phyloP scores from a whole-genome alignment of 495 filamentous ascomycete genomes.

The Xylaria longipes region DNA sequence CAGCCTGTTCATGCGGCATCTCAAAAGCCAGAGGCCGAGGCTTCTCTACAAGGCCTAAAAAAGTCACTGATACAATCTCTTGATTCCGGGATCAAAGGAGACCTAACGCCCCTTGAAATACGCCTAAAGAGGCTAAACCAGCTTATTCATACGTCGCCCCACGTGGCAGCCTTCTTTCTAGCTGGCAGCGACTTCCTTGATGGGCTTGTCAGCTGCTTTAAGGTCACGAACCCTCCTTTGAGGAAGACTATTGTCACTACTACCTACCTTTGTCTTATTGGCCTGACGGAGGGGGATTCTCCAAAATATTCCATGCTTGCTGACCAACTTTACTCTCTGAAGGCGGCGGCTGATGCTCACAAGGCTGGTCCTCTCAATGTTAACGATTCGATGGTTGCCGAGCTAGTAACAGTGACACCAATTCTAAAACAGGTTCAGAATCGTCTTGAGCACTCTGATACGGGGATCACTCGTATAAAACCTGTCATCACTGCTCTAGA shows the following conservation, averaged over 20 bases:
- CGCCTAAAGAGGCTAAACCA: slow-evolving; percentile 54
- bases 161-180: slow-evolving; percentile 68
- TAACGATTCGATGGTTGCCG: slow-evolving; percentile 63
- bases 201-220: slow-evolving; percentile 70
- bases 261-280: slow-evolving; percentile 72
- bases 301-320: slow-evolving; percentile 74
- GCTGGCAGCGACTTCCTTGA: slow-evolving; percentile 87
- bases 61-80: slow-evolving; percentile 57
- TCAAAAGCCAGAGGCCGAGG: slow-evolving; percentile 45
- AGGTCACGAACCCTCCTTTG: slow-evolving; percentile 61
- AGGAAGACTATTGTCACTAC: slow-evolving; percentile 70
- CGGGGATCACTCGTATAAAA: slow-evolving; percentile 56
- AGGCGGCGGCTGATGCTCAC: slow-evolving; percentile 66
- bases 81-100: slow-evolving; percentile 54
- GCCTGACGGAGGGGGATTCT: slow-evolving; percentile 67
- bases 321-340: slow-evolving; percentile 84
- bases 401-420: slow-evolving; percentile 68
- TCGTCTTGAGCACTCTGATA: slow-evolving; percentile 49
- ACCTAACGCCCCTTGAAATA: slow-evolving; percentile 54
- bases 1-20: slow-evolving; percentile 36
- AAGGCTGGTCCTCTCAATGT: slow-evolving; percentile 55
- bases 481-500: slow-evolving; percentile 63
- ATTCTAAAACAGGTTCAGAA: slow-evolving; percentile 56
- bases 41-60: slow-evolving; percentile 48
- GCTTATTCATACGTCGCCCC: slow-evolving; percentile 60